phyloP scores from a whole-genome alignment of 768 basidiomycete species.

The Boletus sensibilis region DNA sequence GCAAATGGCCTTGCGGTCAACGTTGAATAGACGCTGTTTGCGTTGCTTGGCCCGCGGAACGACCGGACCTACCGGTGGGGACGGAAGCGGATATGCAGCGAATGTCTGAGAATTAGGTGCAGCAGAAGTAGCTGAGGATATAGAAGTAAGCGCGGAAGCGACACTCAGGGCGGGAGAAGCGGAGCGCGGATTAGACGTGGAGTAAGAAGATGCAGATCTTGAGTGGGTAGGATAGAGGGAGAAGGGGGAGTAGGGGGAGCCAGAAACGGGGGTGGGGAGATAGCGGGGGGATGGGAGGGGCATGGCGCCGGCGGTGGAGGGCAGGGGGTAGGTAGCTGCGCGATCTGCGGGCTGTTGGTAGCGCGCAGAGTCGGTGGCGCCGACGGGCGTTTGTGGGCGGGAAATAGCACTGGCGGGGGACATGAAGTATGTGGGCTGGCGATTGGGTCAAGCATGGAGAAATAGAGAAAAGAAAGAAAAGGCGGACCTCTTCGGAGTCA shows the following conservation, averaged over 20 bases:
- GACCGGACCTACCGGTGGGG: slow-evolving; percentile 30
- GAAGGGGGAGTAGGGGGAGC: slow-evolving; percentile 47
- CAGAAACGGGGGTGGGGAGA: slow-evolving; percentile 46
- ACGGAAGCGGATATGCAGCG: slow-evolving; percentile 29
- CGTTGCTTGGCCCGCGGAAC: slow-evolving; percentile 48
- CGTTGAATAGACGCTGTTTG: slow-evolving; percentile 73
- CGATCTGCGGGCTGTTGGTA: slow-evolving; percentile 35
- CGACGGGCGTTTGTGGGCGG: slow-evolving; percentile 41
- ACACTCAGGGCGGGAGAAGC: slow-evolving; percentile 64
- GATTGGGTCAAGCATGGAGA: slow-evolving; percentile 12
- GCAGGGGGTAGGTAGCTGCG: slow-evolving; percentile 29
- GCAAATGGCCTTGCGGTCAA: slow-evolving; percentile 76
- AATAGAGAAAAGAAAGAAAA: neutral
- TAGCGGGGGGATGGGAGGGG: slow-evolving; percentile 42
- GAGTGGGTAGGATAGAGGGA: slow-evolving; percentile 45
- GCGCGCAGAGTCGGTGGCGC: slow-evolving; percentile 32
- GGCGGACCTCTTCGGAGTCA: slow-evolving; percentile 29
- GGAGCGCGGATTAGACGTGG: slow-evolving; percentile 49
- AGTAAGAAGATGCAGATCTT: slow-evolving; percentile 43
- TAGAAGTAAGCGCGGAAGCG: slow-evolving; percentile 51
- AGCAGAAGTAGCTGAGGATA: slow-evolving; percentile 41
- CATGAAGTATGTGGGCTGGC: slow-evolving; percentile 36
- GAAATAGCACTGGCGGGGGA: slow-evolving; percentile 35
- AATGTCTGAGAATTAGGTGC: slow-evolving; percentile 32
- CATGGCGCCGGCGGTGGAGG: slow-evolving; percentile 20